Conservation (phyloP, 2,329 filamentous ascomycete genomes). For the Cercospora zeina region DNA sequence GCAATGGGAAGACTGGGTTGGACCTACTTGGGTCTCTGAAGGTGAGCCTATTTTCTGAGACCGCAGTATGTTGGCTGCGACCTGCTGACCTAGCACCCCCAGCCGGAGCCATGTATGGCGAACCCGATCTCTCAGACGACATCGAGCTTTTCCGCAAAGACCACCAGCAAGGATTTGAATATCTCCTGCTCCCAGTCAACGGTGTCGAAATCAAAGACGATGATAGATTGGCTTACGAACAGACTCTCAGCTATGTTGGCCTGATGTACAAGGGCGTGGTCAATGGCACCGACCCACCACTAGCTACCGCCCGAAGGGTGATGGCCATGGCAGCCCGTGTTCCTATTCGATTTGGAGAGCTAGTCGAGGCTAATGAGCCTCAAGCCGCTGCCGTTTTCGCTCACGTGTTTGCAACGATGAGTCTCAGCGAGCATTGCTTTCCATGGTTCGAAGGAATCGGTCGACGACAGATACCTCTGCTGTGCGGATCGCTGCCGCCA, state of each 20-base stretch:
- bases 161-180: slow-evolving; percentile 24
- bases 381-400: slow-evolving; percentile 31
- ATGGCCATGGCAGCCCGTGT: slow-evolving; percentile 29
- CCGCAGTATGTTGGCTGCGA: not conserved
- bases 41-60: slow-evolving; percentile 4
- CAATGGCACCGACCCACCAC: slow-evolving; percentile 24
- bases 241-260: slow-evolving; percentile 31
- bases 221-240: slow-evolving; percentile 29
- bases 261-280: slow-evolving; percentile 31
- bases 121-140: slow-evolving; percentile 24
- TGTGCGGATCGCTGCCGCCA: slow-evolving; percentile 25
- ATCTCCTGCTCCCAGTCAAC: slow-evolving; percentile 23
- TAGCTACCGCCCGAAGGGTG: slow-evolving; percentile 29
- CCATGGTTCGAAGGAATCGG: slow-evolving; percentile 34
- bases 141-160: slow-evolving; percentile 21
- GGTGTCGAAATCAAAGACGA: slow-evolving; percentile 24
- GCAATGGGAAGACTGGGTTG: slow-evolving; percentile 19
- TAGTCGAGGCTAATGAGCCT: slow-evolving; percentile 28
- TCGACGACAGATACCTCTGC: slow-evolving; percentile 27
- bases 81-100: not conserved
- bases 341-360: slow-evolving; percentile 24
- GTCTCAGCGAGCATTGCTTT: slow-evolving; percentile 26
- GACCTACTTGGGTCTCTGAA: slow-evolving; percentile 24
- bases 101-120: slow-evolving; percentile 28
- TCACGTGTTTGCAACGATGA: slow-evolving; percentile 32